These are phyloP conservation scores for Silene vulgaris DNA, from an alignment of 179 eudicot genomes.

Conservation along the genomic window DNA sequence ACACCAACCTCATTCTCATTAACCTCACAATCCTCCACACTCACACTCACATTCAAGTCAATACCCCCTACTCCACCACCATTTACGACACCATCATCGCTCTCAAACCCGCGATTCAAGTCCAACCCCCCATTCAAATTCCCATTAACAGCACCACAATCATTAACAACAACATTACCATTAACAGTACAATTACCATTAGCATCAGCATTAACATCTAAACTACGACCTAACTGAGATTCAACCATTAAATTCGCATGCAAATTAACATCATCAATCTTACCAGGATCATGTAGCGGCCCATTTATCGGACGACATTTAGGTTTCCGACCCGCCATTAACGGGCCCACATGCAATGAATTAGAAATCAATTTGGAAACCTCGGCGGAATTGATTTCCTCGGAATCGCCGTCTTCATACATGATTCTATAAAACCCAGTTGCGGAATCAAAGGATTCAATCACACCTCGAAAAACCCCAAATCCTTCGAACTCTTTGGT, in stretches of 20 bases:
- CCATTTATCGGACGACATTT: constrained; percentile 33
- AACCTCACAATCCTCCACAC: constrained; percentile 33
- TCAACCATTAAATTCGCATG: constrained; percentile 20
- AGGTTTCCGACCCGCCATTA: constrained; percentile 37
- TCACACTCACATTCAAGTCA: constrained; percentile 75
- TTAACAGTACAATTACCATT: constrained; percentile 19
- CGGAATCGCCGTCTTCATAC: constrained; percentile 65
- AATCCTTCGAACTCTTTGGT: constrained; percentile 49
- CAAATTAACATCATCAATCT: constrained; percentile 18
- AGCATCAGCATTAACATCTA: constrained; percentile 21
- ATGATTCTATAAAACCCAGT: constrained; percentile 47
- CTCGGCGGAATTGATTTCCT: constrained; percentile 41
- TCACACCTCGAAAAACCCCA: constrained; percentile 47
- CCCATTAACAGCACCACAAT: constrained; percentile 19
- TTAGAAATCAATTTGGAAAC: constrained; percentile 24
- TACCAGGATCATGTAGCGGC: constrained; percentile 36
- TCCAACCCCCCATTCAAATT: constrained; percentile 32
- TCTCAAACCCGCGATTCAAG: constrained; percentile 40
- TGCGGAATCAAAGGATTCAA: constrained; percentile 47
- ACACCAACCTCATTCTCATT: constrained; percentile 21
- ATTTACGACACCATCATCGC: constrained; percentile 31
- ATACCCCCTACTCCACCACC: constrained; percentile 28
- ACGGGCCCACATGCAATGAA: constrained; percentile 3
- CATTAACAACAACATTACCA: constrained; percentile 12
- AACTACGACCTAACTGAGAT: constrained; percentile 17